Base-by-base conservation (phyloP, 1,284 basidiomycete species). In the Lignosus rhinocerotis region DNA sequence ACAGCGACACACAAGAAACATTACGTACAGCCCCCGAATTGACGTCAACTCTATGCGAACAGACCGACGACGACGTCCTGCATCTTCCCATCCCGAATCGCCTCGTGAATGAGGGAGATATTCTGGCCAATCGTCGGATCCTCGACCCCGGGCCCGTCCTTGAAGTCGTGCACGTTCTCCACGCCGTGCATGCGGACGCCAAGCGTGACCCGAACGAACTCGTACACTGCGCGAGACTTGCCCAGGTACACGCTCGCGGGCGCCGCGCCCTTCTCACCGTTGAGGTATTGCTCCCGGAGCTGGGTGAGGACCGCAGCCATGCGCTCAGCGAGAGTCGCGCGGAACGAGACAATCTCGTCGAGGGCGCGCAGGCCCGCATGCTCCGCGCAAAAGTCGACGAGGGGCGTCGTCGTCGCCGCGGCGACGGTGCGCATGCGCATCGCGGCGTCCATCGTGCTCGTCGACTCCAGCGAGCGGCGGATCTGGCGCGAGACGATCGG, bases 171-270 rank as follows among this genome's bases (percentile, higher is more conserved):
- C 61, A 81, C 72, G 69, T 93, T 93, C 67, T 90, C 88, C 17
- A 75, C 70, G 6, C 91, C 90, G 63, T 91, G 86, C 85, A 92
- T 93, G 61, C 75, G 77, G 38, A 93, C 77, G 3, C 86, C 86
- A 21, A 93, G 76, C 19, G 76, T 80, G 43, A 82, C 67, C 30
- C 91, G 80, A 17, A 93, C 79, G 66, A 83, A 93, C 69, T 87
- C 83, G 70, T 93, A 93, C 56, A 93, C 68, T 3, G 78, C 72
- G 45, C 80, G 79, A 3, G 90, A 90, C 62, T 81, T 82, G 41
- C 83, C 84, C 52, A 93, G 78, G 68, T 81, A 83, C 16, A 70
- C 61, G 52, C 81, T 80, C 4, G 92, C 88, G 2, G 89, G 87
- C 3, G 86, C 75, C 16, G 75, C 66, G 14, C 83, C 83, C 44